phyloP scores from a whole-genome alignment of 768 basidiomycete genomes.

The Leccinum barrowsii region DNA sequence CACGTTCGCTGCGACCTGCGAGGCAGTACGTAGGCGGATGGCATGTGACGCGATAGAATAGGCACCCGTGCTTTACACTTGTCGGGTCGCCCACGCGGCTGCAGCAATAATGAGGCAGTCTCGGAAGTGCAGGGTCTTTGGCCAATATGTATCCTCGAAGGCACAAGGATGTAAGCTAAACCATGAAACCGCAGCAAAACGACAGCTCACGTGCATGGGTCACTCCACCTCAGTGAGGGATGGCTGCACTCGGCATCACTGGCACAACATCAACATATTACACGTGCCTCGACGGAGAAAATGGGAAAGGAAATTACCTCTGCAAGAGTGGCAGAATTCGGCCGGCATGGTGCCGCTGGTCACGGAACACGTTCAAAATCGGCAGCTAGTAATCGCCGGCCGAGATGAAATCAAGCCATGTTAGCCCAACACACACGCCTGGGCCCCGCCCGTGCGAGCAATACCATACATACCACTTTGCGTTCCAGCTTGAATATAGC shows the following conservation, averaged over 20 bases:
- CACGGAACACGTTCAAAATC: constrained; percentile 18
- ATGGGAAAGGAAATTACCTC: constrained; percentile 5
- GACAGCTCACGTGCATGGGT: not conserved
- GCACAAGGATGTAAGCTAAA: not conserved
- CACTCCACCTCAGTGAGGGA: not conserved
- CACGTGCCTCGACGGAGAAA: not conserved
- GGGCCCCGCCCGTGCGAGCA: not conserved
- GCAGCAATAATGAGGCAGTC: not conserved
- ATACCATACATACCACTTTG: constrained; percentile 16
- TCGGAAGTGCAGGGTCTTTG: not conserved
- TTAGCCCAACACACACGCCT: not conserved
- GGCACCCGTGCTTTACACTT: not conserved
- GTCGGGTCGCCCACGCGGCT: not conserved
- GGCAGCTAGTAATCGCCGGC: constrained; percentile 12
- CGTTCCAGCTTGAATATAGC: constrained; percentile 22
- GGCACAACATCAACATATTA: not conserved
- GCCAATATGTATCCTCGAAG: not conserved
- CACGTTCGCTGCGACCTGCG: constrained; percentile 2
- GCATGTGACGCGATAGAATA: not conserved
- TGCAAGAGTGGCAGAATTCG: not conserved
- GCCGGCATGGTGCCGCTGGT: not conserved
- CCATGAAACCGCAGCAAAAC: not conserved
- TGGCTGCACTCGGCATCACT: not conserved
- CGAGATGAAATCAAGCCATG: not conserved
- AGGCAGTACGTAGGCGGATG: no score